Evolutionary conservation across 2,329 filamentous ascomycete genomes (phyloP), one percentile per base, ranked within the genome.

Genomic region (Colletotrichum noveboracense): DNA sequence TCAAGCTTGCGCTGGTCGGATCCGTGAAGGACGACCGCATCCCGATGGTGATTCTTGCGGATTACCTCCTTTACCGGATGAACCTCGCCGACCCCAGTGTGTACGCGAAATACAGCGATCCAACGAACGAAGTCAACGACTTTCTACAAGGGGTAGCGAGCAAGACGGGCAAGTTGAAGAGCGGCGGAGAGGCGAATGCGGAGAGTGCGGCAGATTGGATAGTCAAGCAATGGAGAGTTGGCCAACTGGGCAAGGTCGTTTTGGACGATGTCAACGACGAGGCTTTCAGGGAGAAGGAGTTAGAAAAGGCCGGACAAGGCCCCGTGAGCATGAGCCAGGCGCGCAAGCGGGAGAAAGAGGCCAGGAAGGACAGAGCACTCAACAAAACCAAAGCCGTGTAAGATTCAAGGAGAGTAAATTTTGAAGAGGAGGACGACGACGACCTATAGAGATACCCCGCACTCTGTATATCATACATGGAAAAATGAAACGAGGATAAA

Each of bases 1-100:
- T 99, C 77, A 98, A 98, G 85, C 90, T 99, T n/a, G 94, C 96
- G 3, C 90, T 98, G 1, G 96, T 95, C 67, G 95, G 96, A 24
- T 95, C 94, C 83, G 95, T 99, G 70, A 98, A 98, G 83, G 95
- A 98, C 83, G 94, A 94, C 0, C 90, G 98, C 48, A 93, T 99
- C 69, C 90, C 93, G 2, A 90, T 93, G 18, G 91, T 94, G 74
- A 94, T 94, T 28, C 86, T 98, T 13, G 96, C 94, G 38, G 97
- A 99, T 82, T 99, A 98, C 83, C 89, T 98, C 24, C 91, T 99
- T 9, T 98, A 92, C 85, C 93, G 93, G 71, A 88, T 98, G 74
- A 99, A 99, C 82, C 85, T 89, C 48, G 86, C 89, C 74, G 89
- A 93, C 78, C 91, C 93, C 0, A 77, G 79, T 3, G 80, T 93